These are phyloP conservation scores for Phialocephala subalpina DNA, from an alignment of 2,329 filamentous ascomycete species.

Conservation along the genomic window DNA sequence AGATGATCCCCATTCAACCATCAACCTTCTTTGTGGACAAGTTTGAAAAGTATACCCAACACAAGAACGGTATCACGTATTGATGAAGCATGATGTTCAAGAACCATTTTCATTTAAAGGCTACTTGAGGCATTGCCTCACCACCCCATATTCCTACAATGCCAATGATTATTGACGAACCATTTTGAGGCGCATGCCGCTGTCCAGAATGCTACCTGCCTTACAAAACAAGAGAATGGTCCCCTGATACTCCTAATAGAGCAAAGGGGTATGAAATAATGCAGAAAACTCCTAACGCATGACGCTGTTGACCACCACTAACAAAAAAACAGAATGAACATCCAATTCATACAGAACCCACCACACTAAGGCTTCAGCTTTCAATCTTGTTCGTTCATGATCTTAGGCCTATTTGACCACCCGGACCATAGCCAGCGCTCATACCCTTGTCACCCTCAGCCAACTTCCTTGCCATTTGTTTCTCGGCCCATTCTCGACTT, in stretches of 20 bases:
- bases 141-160: not conserved
- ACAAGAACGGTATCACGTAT: not conserved
- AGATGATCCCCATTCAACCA: too few species aligned
- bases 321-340: constrained; percentile 9
- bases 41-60: not conserved
- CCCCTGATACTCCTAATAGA: constrained; percentile 12
- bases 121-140: not conserved
- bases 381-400: constrained; percentile 12
- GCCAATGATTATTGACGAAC: not conserved
- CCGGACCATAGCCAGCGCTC: constrained; percentile 37
- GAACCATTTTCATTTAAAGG: not conserved
- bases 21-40: too few species aligned
- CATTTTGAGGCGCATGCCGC: not conserved
- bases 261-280: constrained; percentile 21
- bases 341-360: constrained; percentile 2
- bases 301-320: constrained; percentile 16
- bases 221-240: not conserved
- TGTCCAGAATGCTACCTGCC: constrained; percentile 1
- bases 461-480: constrained; percentile 49
- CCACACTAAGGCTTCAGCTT: not conserved
- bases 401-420: constrained; percentile 38
- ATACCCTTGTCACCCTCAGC: constrained; percentile 36
- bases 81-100: not conserved
- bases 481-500: constrained; percentile 70
- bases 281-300: constrained; percentile 26